Evolutionary conservation across 139 green algal genomes (phyloP), one percentile per base, ranked within the genome.

Genomic region (Dunaliella primolecta): DNA sequence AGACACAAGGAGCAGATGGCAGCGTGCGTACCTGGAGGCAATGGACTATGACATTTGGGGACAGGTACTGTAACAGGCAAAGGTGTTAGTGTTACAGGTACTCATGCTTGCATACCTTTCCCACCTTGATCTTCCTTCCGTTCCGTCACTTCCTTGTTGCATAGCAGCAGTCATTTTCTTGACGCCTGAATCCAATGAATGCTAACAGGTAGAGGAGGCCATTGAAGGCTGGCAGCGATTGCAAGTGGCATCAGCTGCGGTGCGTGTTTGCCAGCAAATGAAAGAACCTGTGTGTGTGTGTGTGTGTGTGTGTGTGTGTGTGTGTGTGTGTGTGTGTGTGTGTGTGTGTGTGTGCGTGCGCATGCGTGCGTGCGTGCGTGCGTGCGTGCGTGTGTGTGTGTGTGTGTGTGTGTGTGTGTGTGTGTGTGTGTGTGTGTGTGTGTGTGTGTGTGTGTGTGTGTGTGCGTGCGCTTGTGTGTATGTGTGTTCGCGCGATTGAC

Each of bases 41-140:
- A 35, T 93, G 21, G 90, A 93, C 34, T 90, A 89, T 79, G 90
- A 93, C 64, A 89, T 85, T 1, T 93, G 90, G 90, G 90, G 90
- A 0, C 90, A 93, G 85, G 90, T 91, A n/a, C n/a, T 31, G 57
- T 24, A 74, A 21, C 21, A 24, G 21, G 57, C 57, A 74, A 74
- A 24, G 21, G 27, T 36, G 7, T 35, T 20, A 36, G 2, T 81
- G 75, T 32, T 23, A n/a, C 38, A 32, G 56, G 32, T 78, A 30
- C 3, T 36, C 27, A 81, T 36, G 27, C 27, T 1, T 77, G 37
- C 29, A 21, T 25, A n/a, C 24, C 80, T n/a, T n/a, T n/a, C n/a
- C n/a, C n/a, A n/a, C n/a, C n/a, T n/a, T n/a, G n/a, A n/a, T n/a
- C n/a, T n/a, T n/a, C n/a, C n/a, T n/a, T n/a, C n/a, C n/a, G n/a